These are phyloP conservation scores for Tripterygium wilfordii DNA, from an alignment of 177 flowering plant genomes.

Conservation along the genomic window DNA sequence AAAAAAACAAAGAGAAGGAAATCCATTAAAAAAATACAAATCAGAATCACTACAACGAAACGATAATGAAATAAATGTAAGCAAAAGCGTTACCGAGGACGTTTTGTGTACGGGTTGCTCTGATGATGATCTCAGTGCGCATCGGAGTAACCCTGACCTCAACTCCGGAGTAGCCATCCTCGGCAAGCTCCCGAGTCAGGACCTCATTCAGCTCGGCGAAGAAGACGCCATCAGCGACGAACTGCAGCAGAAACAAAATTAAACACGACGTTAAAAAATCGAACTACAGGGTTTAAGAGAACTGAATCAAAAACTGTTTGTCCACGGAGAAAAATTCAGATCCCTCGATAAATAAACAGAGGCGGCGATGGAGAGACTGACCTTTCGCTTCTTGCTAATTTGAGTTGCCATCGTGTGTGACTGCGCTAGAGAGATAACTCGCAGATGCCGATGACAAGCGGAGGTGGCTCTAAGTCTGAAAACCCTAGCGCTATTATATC, in stretches of 20 bases:
- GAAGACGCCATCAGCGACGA: slow-evolving; percentile 80
- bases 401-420: slow-evolving; percentile 53
- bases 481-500: slow-evolving; percentile 5
- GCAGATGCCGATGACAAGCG: slow-evolving; percentile 4
- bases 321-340: no score
- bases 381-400: slow-evolving; percentile 79
- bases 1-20: background rate
- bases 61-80: background rate
- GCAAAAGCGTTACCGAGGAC: slow-evolving; percentile 48
- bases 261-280: background rate
- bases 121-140: slow-evolving; percentile 83
- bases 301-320: background rate
- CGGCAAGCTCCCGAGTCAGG: slow-evolving; percentile 70
- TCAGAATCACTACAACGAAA: background rate
- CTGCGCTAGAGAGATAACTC: no score
- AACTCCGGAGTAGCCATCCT: slow-evolving; percentile 84
- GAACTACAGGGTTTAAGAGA: background rate
- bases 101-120: slow-evolving; percentile 80
- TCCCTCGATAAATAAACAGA: background rate
- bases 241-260: slow-evolving; percentile 22
- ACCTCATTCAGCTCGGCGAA: slow-evolving; percentile 76
- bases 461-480: slow-evolving; percentile 1
- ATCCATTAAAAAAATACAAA: background rate
- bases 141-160: slow-evolving; percentile 83
- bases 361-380: slow-evolving; percentile 1